Conservation (phyloP, 2,329 filamentous ascomycete genomes). For the Clonostachys rosea region DNA sequence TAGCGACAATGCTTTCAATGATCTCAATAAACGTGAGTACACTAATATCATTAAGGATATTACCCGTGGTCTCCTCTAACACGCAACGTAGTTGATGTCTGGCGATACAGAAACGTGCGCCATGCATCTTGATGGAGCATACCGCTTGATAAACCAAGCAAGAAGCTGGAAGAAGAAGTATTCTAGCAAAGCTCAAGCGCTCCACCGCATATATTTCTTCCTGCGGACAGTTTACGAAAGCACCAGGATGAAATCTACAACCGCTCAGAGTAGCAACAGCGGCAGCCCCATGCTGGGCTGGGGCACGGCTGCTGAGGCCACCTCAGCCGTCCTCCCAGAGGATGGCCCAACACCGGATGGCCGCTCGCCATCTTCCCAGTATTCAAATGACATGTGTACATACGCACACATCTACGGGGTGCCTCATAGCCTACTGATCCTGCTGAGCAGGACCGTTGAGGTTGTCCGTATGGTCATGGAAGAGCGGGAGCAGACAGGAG, state of each 20-base stretch:
- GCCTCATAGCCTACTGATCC: slow-evolving; percentile 5
- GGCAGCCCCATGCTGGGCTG: no score
- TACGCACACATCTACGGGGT: slow-evolving; percentile 10
- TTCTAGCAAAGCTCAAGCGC: slow-evolving; percentile 2
- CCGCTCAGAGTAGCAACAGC: no score
- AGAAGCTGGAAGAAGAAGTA: slow-evolving; percentile 4
- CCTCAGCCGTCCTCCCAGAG: no score
- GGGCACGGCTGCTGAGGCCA: no score
- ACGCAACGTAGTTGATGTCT: slow-evolving; percentile 7
- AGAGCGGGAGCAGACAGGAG: background rate
- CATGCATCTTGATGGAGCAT: slow-evolving; percentile 7
- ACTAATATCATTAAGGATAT: background rate
- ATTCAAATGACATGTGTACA: background rate
- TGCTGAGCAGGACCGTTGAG: slow-evolving; percentile 3
- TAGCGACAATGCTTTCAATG: slow-evolving; percentile 18
- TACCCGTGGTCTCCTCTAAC: background rate
- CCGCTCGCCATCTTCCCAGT: background rate
- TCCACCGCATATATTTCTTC: slow-evolving; percentile 12
- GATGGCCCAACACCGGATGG: no score
- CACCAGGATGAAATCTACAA: slow-evolving; percentile 1
- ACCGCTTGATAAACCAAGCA: slow-evolving; percentile 5
- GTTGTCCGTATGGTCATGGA: slow-evolving; percentile 3
- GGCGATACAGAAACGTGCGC: slow-evolving; percentile 10
- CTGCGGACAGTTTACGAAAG: slow-evolving; percentile 9
- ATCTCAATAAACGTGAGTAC: slow-evolving; percentile 13